These are phyloP conservation scores for Diphasiastrum complanatum DNA, from an alignment of 83 land plant genomes.

Conservation along the genomic window DNA sequence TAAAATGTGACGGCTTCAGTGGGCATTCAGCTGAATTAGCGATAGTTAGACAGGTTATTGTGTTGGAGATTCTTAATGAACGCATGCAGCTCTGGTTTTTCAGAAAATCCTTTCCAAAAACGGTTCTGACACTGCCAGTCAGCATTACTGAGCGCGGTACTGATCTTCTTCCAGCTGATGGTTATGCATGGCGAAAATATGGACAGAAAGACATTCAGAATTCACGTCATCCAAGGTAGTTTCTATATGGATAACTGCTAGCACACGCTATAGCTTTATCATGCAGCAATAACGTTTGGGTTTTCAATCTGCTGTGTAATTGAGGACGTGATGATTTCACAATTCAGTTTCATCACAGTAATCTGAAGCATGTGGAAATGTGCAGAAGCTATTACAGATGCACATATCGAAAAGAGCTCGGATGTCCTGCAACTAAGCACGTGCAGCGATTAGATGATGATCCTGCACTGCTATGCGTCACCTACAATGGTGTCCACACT, in stretches of 20 bases:
- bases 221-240: constrained; percentile 29
- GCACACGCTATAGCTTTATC: background rate
- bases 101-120: constrained; percentile 39
- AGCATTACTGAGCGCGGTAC: constrained; percentile 23
- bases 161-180: constrained; percentile 27
- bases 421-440: constrained; percentile 57
- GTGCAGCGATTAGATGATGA: constrained; percentile 57
- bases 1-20: too few species aligned
- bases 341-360: background rate
- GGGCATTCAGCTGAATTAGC: too few species aligned
- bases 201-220: constrained; percentile 38
- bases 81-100: too few species aligned
- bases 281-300: background rate
- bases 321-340: background rate
- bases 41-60: too few species aligned
- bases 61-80: too few species aligned
- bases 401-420: constrained; percentile 43
- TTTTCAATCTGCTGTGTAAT: background rate
- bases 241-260: background rate
- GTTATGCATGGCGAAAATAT: constrained; percentile 36
- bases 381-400: constrained; percentile 75
- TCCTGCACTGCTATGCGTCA: constrained; percentile 43
- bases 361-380: background rate
- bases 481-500: constrained; percentile 49
- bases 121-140: constrained; percentile 31